Conservation (phyloP, 1,284 basidiomycete genomes). For the Apiotrichum gracile region DNA sequence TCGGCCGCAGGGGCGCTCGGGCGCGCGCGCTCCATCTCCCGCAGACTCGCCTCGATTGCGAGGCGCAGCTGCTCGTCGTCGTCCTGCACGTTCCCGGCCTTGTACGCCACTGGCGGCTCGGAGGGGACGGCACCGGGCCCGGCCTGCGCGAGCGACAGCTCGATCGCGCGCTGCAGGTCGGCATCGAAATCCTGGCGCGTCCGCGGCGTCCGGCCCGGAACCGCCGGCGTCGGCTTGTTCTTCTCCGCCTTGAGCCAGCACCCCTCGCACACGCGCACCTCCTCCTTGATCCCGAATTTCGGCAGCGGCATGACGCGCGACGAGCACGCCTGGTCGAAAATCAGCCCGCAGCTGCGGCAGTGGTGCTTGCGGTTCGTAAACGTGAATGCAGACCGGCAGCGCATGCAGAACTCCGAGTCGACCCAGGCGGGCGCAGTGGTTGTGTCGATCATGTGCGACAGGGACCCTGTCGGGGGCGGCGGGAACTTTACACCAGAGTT, state of each 20-base stretch:
- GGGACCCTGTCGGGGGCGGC: conserved; percentile 32
- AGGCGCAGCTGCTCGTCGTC: conserved; percentile 89
- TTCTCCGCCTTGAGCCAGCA: conserved; percentile 67
- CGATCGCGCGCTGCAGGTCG: conserved; percentile 88
- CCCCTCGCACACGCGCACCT: conserved; percentile 89
- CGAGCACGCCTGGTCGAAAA: conserved; percentile 93
- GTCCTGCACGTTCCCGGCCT: conserved; percentile 57
- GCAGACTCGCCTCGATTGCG: conserved; percentile 90
- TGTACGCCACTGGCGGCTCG: conserved; percentile 60
- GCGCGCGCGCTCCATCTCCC: conserved; percentile 71
- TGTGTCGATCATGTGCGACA: conserved; percentile 40
- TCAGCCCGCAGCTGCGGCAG: conserved; percentile 94
- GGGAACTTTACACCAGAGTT: conserved; percentile 58
- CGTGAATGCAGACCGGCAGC: conserved; percentile 84
- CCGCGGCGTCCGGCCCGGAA: conserved; percentile 37
- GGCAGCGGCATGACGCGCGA: conserved; percentile 78
- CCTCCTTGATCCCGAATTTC: conserved; percentile 87
- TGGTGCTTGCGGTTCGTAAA: conserved; percentile 98
- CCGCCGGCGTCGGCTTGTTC: conserved; percentile 31
- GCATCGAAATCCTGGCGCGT: conserved; percentile 61
- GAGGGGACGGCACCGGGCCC: conserved; percentile 51
- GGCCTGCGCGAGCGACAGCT: conserved; percentile 79
- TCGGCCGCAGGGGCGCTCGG: conserved; percentile 66
- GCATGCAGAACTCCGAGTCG: conserved; percentile 88
- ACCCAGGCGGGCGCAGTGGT: conserved; percentile 80